Percentiles rank a stretch among this genome's conserved stretches.
These are phyloP conservation scores for Claviceps fusiformis DNA, from an alignment of 2,329 filamentous ascomycete genomes.

Conservation along the genomic window DNA sequence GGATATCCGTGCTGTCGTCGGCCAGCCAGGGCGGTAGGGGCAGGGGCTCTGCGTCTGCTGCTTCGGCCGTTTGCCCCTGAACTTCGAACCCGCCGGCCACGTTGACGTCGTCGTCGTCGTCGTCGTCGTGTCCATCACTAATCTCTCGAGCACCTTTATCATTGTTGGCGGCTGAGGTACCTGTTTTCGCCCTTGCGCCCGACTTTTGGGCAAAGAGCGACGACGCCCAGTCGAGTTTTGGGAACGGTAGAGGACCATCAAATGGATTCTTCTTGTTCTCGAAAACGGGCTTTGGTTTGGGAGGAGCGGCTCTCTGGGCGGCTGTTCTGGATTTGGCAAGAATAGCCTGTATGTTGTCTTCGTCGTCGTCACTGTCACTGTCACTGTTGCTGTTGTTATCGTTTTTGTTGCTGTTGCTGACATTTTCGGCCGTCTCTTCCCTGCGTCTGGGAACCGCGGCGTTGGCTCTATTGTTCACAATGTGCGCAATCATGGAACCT, in stretches of 20 bases:
- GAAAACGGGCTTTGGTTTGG: slow-evolving; percentile 22
- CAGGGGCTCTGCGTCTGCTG: slow-evolving; percentile 41
- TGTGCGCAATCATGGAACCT: slow-evolving; percentile 53
- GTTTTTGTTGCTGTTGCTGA: slow-evolving; percentile 46
- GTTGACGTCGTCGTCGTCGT: slow-evolving; percentile 29
- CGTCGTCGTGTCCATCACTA: too few species aligned
- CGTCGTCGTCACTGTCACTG: slow-evolving; percentile 67
- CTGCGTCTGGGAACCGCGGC: slow-evolving; percentile 38
- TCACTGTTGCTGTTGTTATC: slow-evolving; percentile 10
- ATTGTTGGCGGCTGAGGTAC: slow-evolving; percentile 3
- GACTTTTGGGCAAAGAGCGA: slow-evolving; percentile 38
- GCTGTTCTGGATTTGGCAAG: slow-evolving; percentile 54
- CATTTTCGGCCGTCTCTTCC: slow-evolving; percentile 8
- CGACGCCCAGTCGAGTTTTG: slow-evolving; percentile 62
- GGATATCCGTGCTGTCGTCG: slow-evolving; percentile 46
- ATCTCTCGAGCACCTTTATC: not conserved
- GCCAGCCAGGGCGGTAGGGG: slow-evolving; percentile 67
- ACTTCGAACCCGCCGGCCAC: slow-evolving; percentile 54
- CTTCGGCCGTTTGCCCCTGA: slow-evolving; percentile 20
- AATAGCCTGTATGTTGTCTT: slow-evolving; percentile 68
- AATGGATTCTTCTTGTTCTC: slow-evolving; percentile 50
- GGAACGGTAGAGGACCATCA: slow-evolving; percentile 77
- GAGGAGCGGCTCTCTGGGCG: slow-evolving; percentile 28
- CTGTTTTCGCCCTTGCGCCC: slow-evolving; percentile 10
- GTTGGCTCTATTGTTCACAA: slow-evolving; percentile 61